Evolutionary conservation across 148 eudicot species (phyloP).

Genomic region (Camellia lanceoleosa): DNA sequence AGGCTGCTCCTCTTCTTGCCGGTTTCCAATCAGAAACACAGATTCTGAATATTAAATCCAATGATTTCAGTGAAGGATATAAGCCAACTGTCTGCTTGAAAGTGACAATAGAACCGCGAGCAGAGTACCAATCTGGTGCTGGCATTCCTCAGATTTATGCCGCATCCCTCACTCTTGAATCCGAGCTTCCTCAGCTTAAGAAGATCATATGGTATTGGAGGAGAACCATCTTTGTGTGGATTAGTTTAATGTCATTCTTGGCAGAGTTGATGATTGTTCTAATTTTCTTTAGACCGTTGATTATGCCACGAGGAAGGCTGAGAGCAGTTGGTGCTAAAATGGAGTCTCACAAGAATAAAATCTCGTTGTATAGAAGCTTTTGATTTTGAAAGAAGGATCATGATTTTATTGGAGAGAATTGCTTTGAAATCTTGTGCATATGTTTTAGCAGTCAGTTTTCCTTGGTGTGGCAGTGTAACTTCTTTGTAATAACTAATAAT

Average conservation of each 20-base stretch:
- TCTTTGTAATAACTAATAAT: too few species aligned
- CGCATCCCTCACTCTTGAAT: slow-evolving; percentile 27
- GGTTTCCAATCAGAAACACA: slow-evolving; percentile 41
- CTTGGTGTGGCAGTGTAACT: too few species aligned
- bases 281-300: slow-evolving; percentile 25
- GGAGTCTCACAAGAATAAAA: slow-evolving; percentile 12
- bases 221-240: slow-evolving; percentile 39
- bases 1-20: slow-evolving; percentile 28
- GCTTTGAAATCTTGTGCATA: not conserved
- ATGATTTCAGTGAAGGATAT: slow-evolving; percentile 27
- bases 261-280: slow-evolving; percentile 23
- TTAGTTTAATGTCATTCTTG: slow-evolving; percentile 24
- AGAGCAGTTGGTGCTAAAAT: not conserved
- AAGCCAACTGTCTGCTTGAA: slow-evolving; percentile 34
- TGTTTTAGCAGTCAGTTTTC: too few species aligned
- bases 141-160: slow-evolving; percentile 45
- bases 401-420: not conserved
- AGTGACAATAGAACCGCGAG: slow-evolving; percentile 42
- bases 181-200: slow-evolving; percentile 35
- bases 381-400: not conserved
- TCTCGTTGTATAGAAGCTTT: slow-evolving; percentile 4
- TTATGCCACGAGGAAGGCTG: slow-evolving; percentile 17
- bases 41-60: slow-evolving; percentile 16
- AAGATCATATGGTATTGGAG: slow-evolving; percentile 43
- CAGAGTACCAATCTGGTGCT: slow-evolving; percentile 31